These are phyloP conservation scores for Salisapilia sapeloensis DNA, from an alignment of 352 stramenopile genomes.

Conservation along the genomic window DNA sequence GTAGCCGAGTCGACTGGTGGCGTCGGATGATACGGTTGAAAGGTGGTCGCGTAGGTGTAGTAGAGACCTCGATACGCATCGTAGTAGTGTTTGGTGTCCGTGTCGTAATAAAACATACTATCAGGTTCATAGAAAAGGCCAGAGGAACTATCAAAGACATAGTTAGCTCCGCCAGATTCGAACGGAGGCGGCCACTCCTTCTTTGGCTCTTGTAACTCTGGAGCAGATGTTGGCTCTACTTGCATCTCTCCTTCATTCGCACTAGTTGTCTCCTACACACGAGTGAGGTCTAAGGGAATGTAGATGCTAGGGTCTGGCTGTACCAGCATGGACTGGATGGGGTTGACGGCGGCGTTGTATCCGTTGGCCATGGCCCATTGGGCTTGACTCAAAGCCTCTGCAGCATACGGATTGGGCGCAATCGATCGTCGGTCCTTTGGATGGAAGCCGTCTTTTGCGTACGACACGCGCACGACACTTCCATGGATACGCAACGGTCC, in stretches of 20 bases:
- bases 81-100: constrained; percentile 55
- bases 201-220: constrained; percentile 61
- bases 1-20: constrained; percentile 14
- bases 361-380: constrained; percentile 66
- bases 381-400: constrained; percentile 54
- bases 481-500: constrained; percentile 16
- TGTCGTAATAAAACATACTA: constrained; percentile 77
- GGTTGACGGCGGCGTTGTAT: too few relatives aligned
- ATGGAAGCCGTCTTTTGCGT: constrained; percentile 22
- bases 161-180: constrained; percentile 59
- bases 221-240: too few relatives aligned
- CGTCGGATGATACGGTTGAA: constrained; percentile 27
- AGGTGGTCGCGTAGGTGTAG: constrained; percentile 27
- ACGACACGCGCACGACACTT: constrained; percentile 29
- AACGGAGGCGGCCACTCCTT: constrained; percentile 66
- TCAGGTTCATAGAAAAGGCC: constrained; percentile 67
- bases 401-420: constrained; percentile 22
- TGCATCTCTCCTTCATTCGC: too few relatives aligned
- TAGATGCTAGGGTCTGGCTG: too few relatives aligned
- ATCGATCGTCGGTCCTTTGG: constrained; percentile 5
- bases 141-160: constrained; percentile 42
- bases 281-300: too few relatives aligned
- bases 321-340: too few relatives aligned
- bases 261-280: too few relatives aligned
- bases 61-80: constrained; percentile 53